Evolutionary conservation across 2,329 filamentous ascomycete species (phyloP).

Genomic region (Fonsecaea monophora): DNA sequence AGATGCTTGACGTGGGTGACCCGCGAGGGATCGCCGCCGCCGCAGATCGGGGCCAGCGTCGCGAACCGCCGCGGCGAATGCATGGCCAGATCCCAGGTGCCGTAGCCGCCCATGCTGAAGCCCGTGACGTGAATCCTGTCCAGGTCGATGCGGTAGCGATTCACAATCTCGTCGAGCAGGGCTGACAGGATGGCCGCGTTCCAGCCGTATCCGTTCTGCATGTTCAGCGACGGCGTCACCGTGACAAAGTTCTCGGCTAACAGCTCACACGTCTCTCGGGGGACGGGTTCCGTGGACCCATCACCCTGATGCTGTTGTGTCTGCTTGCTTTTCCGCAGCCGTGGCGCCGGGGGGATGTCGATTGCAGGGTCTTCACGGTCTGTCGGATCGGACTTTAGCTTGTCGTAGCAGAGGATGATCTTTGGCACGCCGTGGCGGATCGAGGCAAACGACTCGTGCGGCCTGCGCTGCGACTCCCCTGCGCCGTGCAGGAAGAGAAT

Average conservation of each 20-base stretch:
- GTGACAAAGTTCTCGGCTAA: slow-evolving; percentile 34
- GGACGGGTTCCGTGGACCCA: slow-evolving; percentile 28
- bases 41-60: slow-evolving; percentile 31
- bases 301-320: slow-evolving; percentile 23
- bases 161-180: slow-evolving; percentile 32
- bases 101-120: slow-evolving; percentile 36
- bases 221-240: slow-evolving; percentile 32
- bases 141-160: slow-evolving; percentile 30
- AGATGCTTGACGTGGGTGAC: slow-evolving; percentile 30
- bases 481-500: slow-evolving; percentile 35
- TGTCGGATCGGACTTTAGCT: slow-evolving; percentile 25
- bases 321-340: slow-evolving; percentile 21
- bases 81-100: slow-evolving; percentile 30
- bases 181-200: slow-evolving; percentile 31
- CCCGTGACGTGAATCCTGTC: slow-evolving; percentile 33
- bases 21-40: slow-evolving; percentile 26
- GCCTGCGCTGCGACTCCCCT: slow-evolving; percentile 28
- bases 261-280: slow-evolving; percentile 22
- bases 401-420: slow-evolving; percentile 35
- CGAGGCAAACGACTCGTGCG: slow-evolving; percentile 28
- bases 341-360: slow-evolving; percentile 22
- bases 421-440: slow-evolving; percentile 33
- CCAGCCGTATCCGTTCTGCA: slow-evolving; percentile 33
- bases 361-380: slow-evolving; percentile 16
- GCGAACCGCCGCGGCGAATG: slow-evolving; percentile 32